These are phyloP conservation scores for Starmerella apicola DNA, from an alignment of 805 yeast species.

Conservation along the genomic window DNA sequence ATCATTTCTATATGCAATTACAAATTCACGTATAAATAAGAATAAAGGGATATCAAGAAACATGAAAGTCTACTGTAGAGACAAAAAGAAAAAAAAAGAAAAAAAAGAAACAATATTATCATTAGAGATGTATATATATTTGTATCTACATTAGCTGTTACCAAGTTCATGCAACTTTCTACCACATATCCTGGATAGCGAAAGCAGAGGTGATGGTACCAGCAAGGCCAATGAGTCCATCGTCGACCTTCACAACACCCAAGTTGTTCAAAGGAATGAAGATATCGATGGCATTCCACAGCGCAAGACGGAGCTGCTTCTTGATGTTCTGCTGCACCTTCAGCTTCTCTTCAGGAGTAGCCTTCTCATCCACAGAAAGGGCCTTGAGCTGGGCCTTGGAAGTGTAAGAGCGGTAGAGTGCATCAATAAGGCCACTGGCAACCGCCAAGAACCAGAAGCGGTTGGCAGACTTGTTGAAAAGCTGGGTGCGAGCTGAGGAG, in stretches of 20 bases:
- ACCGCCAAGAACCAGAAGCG: constrained; percentile 67
- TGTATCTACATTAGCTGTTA: too few species aligned
- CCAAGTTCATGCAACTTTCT: too few species aligned
- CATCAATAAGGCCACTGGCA: constrained; percentile 47
- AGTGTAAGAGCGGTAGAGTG: constrained; percentile 42
- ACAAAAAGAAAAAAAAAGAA: too few species aligned
- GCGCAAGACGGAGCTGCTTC: constrained; percentile 30
- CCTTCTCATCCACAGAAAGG: constrained; percentile 17
- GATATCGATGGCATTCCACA: constrained; percentile 67
- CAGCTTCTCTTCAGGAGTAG: constrained; percentile 33
- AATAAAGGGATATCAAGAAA: too few species aligned
- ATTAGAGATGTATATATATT: too few species aligned
- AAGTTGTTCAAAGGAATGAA: constrained; percentile 64
- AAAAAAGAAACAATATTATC: too few species aligned
- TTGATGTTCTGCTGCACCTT: constrained; percentile 20
- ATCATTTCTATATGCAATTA: too few species aligned
- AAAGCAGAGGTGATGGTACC: constrained; percentile 72
- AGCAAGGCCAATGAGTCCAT: constrained; percentile 70
- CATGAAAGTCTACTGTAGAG: too few species aligned
- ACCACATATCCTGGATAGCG: constrained; percentile 39
- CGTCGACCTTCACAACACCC: constrained; percentile 48
- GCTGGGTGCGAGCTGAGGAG: constrained; percentile 17
- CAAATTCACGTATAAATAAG: too few species aligned
- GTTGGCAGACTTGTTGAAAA: constrained; percentile 12
- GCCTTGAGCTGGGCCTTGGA: constrained; percentile 29